Evolutionary conservation across 140 eudicot genomes (phyloP).

Genomic region (Erigeron philadelphicus): DNA sequence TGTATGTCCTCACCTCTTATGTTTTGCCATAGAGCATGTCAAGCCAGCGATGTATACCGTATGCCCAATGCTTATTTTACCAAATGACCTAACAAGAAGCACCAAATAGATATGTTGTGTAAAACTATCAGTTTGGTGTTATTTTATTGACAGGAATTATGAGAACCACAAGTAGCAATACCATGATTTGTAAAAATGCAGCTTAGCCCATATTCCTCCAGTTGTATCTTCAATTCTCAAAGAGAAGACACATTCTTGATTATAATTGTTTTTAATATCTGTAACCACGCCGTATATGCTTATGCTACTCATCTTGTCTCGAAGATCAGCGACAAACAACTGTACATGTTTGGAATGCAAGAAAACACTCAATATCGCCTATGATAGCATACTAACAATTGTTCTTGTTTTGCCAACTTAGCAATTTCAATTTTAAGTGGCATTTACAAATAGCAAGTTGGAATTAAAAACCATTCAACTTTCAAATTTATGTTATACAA

Average conservation of each 20-base stretch:
- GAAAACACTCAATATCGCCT: conserved; percentile 28
- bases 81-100: conserved; percentile 56
- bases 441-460: conserved; percentile 14
- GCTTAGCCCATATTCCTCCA: conserved; percentile 70
- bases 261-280: conserved; percentile 36
- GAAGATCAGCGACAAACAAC: conserved; percentile 73
- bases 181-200: conserved; percentile 69
- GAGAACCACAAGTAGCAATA: conserved; percentile 21
- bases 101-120: conserved; percentile 5
- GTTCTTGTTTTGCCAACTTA: not conserved
- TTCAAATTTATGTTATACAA: not conserved
- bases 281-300: conserved; percentile 71
- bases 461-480: conserved; percentile 1
- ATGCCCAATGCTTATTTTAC: conserved; percentile 76
- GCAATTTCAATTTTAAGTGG: conserved; percentile 4
- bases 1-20: conserved; percentile 45
- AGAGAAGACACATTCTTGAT: conserved; percentile 33
- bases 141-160: not conserved
- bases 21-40: conserved; percentile 50
- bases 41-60: conserved; percentile 69
- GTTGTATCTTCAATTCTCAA: conserved; percentile 65
- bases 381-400: not conserved
- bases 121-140: not conserved
- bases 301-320: conserved; percentile 81
- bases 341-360: conserved; percentile 54